Percentiles rank a stretch among this genome's conserved stretches.
Conservation (phyloP, 2,329 filamentous ascomycete species). For the Thielaviopsis populi region DNA sequence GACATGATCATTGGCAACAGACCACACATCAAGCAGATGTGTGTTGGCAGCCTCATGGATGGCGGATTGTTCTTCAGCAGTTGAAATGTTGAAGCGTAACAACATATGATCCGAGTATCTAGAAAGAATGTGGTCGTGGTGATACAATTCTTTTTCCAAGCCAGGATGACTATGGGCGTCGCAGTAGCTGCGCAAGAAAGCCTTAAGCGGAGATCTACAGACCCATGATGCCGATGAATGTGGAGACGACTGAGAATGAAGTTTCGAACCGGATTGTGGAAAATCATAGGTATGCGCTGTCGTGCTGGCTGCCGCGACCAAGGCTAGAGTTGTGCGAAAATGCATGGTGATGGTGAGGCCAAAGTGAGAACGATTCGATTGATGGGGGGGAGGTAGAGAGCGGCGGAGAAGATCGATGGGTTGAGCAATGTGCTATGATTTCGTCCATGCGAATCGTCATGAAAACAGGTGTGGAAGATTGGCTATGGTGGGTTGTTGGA, state of each 20-base stretch:
- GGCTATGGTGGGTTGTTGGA: neutral
- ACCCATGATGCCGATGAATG: neutral
- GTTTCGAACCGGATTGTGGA: neutral
- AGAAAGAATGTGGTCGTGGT: neutral
- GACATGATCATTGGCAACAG: conserved; percentile 63
- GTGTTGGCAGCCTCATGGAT: conserved; percentile 58
- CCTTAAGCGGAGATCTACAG: neutral
- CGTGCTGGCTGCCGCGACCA: neutral
- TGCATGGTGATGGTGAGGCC: neutral
- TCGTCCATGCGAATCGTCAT: neutral
- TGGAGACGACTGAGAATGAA: neutral
- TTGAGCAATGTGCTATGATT: neutral
- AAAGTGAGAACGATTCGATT: neutral
- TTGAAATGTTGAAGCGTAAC: conserved; percentile 68
- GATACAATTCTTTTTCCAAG: neutral
- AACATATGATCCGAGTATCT: conserved; percentile 72
- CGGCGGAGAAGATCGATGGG: neutral
- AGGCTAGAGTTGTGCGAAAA: neutral
- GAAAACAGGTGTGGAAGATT: neutral
- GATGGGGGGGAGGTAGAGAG: neutral
- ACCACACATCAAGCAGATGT: conserved; percentile 83
- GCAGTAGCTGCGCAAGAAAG: neutral
- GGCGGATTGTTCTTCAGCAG: conserved; percentile 47
- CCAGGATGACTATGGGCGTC: neutral
- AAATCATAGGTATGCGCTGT: neutral